Conservation (phyloP, 2,329 filamentous ascomycete species). For the Ophiostoma montium region DNA sequence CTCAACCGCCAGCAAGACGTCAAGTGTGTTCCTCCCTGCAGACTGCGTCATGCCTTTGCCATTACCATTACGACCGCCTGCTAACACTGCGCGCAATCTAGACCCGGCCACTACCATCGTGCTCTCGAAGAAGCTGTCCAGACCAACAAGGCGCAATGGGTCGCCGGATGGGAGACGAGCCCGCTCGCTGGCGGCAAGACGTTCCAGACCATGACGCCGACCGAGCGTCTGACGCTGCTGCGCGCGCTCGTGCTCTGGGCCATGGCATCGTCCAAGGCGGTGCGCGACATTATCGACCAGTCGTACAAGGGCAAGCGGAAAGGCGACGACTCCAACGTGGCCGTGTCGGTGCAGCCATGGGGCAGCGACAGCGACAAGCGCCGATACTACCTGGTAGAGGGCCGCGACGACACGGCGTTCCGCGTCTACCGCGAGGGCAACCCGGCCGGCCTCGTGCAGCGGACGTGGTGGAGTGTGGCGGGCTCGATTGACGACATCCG, state of each 20-base stretch:
- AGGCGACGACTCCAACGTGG: slow-evolving; percentile 67
- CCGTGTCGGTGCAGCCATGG: slow-evolving; percentile 68
- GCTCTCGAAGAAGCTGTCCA: slow-evolving; percentile 88
- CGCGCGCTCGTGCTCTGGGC: slow-evolving; percentile 79
- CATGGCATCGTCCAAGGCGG: slow-evolving; percentile 69
- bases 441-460: slow-evolving; percentile 50
- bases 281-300: slow-evolving; percentile 70
- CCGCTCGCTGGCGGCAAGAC: slow-evolving; percentile 67
- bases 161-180: slow-evolving; percentile 68
- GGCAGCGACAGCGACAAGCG: slow-evolving; percentile 62
- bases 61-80: slow-evolving; percentile 23
- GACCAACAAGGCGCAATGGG: slow-evolving; percentile 79
- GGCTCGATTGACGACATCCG: slow-evolving; percentile 79
- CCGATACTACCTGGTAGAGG: slow-evolving; percentile 87
- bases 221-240: slow-evolving; percentile 72
- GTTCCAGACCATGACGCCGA: slow-evolving; percentile 70
- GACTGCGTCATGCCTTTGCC: too few species aligned
- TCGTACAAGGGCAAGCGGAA: slow-evolving; percentile 64
- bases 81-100: slow-evolving; percentile 25
- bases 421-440: slow-evolving; percentile 90
- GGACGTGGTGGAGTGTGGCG: slow-evolving; percentile 87
- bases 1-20: slow-evolving; percentile 97
- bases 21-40: slow-evolving; percentile 57
- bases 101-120: slow-evolving; percentile 80
- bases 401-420: slow-evolving; percentile 85